phyloP scores from a whole-genome alignment of 805 yeast species.

The Pichia occidentalis region DNA sequence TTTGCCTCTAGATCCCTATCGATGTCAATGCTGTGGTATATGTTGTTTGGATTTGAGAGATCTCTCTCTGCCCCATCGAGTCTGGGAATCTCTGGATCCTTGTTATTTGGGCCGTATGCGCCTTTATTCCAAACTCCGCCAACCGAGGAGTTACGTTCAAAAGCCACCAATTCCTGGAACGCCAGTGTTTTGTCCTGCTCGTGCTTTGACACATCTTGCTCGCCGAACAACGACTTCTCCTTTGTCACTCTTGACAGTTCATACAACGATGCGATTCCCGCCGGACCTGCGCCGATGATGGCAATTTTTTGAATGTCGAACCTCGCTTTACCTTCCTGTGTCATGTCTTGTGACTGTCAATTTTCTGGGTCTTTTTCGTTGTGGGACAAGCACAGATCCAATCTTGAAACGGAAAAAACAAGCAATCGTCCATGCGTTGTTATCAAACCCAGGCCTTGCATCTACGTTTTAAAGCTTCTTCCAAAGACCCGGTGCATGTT shows the following conservation, averaged over 20 bases:
- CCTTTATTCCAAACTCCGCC: conserved; percentile 38
- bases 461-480: too few species aligned
- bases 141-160: conserved; percentile 34
- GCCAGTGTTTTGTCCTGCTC: conserved; percentile 15
- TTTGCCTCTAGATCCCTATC: conserved; percentile 12
- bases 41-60: conserved; percentile 7
- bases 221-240: conserved; percentile 21
- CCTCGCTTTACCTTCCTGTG: too few species aligned
- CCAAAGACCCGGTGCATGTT: too few species aligned
- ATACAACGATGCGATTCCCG: conserved; percentile 32
- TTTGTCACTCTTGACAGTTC: conserved; percentile 29
- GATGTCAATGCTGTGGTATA: conserved; percentile 11
- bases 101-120: conserved; percentile 11
- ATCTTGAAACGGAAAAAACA: too few species aligned
- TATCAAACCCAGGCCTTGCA: too few species aligned
- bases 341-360: too few species aligned
- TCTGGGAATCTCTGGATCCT: conserved; percentile 21
- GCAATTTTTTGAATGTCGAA: too few species aligned
- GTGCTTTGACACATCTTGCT: conserved; percentile 7
- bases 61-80: conserved; percentile 7
- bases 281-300: conserved; percentile 41
- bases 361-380: too few species aligned
- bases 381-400: too few species aligned
- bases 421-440: too few species aligned
- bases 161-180: conserved; percentile 32